Conservation (phyloP, 2,329 filamentous ascomycete genomes). For the Trichoderma atrobrunneum region DNA sequence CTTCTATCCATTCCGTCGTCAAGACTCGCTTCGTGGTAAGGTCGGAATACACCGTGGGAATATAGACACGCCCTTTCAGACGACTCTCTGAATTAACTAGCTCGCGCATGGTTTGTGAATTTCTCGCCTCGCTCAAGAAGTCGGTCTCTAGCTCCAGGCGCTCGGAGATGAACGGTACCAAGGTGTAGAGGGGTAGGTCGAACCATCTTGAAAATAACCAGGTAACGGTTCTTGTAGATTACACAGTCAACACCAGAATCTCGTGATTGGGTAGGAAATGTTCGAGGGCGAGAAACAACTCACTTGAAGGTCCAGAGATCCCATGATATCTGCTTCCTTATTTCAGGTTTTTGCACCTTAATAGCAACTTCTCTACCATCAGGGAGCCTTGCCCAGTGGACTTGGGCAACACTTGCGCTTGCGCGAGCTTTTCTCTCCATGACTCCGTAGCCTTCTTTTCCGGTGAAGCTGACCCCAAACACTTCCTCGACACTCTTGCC, state of each 20-base stretch:
- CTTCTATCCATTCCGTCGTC: slow-evolving; percentile 97
- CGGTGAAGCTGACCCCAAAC: slow-evolving; percentile 81
- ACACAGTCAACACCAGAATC: neutral
- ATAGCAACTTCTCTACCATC: slow-evolving; percentile 92
- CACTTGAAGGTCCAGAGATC: slow-evolving; percentile 93
- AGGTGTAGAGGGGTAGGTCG: slow-evolving; percentile 84
- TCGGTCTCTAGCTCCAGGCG: slow-evolving; percentile 92
- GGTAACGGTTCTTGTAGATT: slow-evolving; percentile 62
- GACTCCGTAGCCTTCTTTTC: slow-evolving; percentile 64
- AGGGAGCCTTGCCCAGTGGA: slow-evolving; percentile 84
- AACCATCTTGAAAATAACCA: slow-evolving; percentile 84
- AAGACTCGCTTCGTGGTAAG: slow-evolving; percentile 80
- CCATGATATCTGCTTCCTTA: slow-evolving; percentile 75
- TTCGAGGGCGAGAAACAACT: slow-evolving; percentile 31
- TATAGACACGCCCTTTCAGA: slow-evolving; percentile 77
- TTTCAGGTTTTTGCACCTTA: slow-evolving; percentile 96
- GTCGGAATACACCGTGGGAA: slow-evolving; percentile 80
- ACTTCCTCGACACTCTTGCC: slow-evolving; percentile 83
- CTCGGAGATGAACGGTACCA: slow-evolving; percentile 91
- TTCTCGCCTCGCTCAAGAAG: slow-evolving; percentile 86
- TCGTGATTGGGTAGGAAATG: no score
- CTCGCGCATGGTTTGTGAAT: slow-evolving; percentile 77
- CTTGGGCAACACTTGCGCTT: slow-evolving; percentile 91
- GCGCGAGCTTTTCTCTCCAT: slow-evolving; percentile 63
- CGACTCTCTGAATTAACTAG: slow-evolving; percentile 74